phyloP scores from a whole-genome alignment of 2,329 filamentous ascomycete species.

The Gnomoniopsis sp. region DNA sequence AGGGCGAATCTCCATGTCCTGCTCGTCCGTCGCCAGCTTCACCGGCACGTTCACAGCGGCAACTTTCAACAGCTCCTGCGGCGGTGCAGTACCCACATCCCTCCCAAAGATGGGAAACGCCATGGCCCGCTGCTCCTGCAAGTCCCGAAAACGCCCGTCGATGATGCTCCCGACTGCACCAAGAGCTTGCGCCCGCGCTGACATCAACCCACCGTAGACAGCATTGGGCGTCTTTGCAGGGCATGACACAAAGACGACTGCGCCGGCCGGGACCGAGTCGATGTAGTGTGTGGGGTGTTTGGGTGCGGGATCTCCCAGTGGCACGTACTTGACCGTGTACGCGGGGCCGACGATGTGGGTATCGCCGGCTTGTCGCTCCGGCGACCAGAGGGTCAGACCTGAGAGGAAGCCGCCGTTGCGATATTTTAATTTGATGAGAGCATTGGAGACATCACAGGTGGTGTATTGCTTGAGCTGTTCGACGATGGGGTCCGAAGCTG shows the following conservation, averaged over 20 bases:
- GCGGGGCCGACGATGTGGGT: constrained; percentile 54
- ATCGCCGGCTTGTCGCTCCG: constrained; percentile 43
- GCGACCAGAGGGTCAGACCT: constrained; percentile 53
- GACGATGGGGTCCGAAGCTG: constrained; percentile 26
- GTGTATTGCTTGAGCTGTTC: constrained; percentile 31
- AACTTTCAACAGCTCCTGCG: constrained; percentile 39
- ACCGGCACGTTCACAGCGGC: constrained; percentile 39
- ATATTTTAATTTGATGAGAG: constrained; percentile 45
- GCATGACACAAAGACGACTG: constrained; percentile 48
- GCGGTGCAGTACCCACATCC: constrained; percentile 41
- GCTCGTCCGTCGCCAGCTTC: constrained; percentile 33
- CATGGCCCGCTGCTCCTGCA: constrained; percentile 50
- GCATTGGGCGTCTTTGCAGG: constrained; percentile 44
- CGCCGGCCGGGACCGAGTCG: constrained; percentile 42
- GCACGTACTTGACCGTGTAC: constrained; percentile 51
- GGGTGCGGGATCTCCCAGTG: constrained; percentile 41
- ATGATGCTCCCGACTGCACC: constrained; percentile 47
- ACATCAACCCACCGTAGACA: constrained; percentile 54
- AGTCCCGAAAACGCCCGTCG: constrained; percentile 49
- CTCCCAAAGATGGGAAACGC: constrained; percentile 44
- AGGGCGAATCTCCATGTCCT: constrained; percentile 35
- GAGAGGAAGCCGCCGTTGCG: constrained; percentile 51
- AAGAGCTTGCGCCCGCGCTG: constrained; percentile 39
- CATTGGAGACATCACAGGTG: constrained; percentile 50
- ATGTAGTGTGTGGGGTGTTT: constrained; percentile 49